These are phyloP conservation scores for Trifolium dubium DNA, from an alignment of 306 rosid species.

Conservation along the genomic window DNA sequence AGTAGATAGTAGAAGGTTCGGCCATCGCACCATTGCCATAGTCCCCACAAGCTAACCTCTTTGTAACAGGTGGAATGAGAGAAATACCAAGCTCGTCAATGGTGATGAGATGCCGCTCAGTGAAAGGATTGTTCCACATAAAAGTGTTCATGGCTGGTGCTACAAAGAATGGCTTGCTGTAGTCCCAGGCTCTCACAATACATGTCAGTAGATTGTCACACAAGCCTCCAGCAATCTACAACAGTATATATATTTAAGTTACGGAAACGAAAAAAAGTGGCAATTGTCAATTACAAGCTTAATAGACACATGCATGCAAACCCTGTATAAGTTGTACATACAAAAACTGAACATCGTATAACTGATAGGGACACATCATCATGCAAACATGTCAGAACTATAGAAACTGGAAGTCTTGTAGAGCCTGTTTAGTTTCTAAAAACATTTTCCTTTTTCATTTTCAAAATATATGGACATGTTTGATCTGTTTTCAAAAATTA, in stretches of 20 bases:
- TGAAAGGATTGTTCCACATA: slow-evolving; percentile 97
- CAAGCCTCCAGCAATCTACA: slow-evolving; percentile 91
- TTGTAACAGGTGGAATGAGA: slow-evolving; percentile 82
- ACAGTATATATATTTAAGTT: slow-evolving; percentile 23
- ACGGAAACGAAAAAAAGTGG: slow-evolving; percentile 9
- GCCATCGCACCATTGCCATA: slow-evolving; percentile 99
- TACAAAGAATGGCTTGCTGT: slow-evolving; percentile 80
- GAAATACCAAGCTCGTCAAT: slow-evolving; percentile 90
- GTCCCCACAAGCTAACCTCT: slow-evolving; percentile 83
- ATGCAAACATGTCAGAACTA: not conserved
- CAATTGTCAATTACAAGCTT: not conserved
- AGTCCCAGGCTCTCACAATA: slow-evolving; percentile 96
- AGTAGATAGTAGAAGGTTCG: slow-evolving; percentile 82
- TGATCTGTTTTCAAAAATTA: not conserved
- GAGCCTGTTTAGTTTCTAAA: not conserved
- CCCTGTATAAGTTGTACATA: slow-evolving; percentile 17
- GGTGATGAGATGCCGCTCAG: slow-evolving; percentile 82
- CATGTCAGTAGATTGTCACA: slow-evolving; percentile 93
- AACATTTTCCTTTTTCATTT: not conserved
- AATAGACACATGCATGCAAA: slow-evolving; percentile 10
- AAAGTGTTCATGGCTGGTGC: slow-evolving; percentile 98
- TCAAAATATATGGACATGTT: not conserved
- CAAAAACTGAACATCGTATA: slow-evolving; percentile 22
- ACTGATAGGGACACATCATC: not conserved
- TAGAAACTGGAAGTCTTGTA: not conserved